Evolutionary conservation across 1,139 yeast species (phyloP), one percentile per base, ranked within the genome.

Genomic region (Geotrichum candidum): DNA sequence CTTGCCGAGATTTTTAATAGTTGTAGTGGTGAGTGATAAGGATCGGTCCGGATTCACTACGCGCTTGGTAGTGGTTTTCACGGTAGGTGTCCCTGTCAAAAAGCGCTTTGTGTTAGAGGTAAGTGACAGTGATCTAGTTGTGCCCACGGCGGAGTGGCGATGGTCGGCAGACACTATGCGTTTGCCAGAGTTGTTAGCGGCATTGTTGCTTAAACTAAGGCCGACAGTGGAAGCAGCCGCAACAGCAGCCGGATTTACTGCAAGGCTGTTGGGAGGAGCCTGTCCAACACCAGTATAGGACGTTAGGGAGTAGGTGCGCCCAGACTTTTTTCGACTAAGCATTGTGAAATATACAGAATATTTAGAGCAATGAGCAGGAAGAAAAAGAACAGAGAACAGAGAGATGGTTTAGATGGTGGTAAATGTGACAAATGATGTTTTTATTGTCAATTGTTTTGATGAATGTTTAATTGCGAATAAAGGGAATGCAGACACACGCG

Each of bases 201-300:
- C 25, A 41, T 51, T n/a, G 51, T 33, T n/a, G 22, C 56, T 46
- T 23, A 7, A 25, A 13, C 50, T 25, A 27, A 48, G 38, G 27
- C 64, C 64, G 9, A 68, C 81, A 29, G 77, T 72, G 15, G 77
- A 71, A 4, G 81, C 82, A 51, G 83, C 82, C 15, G 82, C 82
- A 18, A 79, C 61, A 1, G 82, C 82, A 9, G 72, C 69, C 18
- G 73, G 69, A 57, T 64, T 66, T 50, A 69, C 72, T 22, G 62
- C 55, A 31, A 56, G 65, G 38, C 69, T 58, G 59, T 68, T 67
- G 15, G 72, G 72, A 35, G 64, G 64, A 38, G 72, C 70, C 35
- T 64, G 65, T 29, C 68, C 70, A 6, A 69, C 72, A 13, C 72
- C 72, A 13, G 73, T 68, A 64, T 76, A 77, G 15, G 78, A 66